Evolutionary conservation across 257 asterid genomes (phyloP).

Genomic region (Hygrophila difformis): DNA sequence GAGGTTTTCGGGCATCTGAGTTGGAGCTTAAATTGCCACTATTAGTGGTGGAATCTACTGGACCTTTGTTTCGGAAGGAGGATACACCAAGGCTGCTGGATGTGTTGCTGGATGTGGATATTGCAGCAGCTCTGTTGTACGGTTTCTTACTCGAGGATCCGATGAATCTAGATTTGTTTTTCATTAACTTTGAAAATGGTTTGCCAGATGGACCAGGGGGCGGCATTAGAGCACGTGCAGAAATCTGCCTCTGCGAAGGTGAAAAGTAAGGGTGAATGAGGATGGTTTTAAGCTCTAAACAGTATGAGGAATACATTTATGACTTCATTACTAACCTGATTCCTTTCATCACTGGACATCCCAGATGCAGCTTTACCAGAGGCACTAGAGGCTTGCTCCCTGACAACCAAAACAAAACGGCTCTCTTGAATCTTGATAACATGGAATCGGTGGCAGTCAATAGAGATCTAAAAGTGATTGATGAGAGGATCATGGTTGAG

Average conservation of each 20-base stretch:
- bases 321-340: slow-evolving; percentile 44
- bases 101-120: slow-evolving; percentile 69
- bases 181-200: slow-evolving; percentile 27
- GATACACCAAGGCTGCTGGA: slow-evolving; percentile 47
- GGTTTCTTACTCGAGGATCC: slow-evolving; percentile 45
- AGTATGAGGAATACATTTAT: neutral
- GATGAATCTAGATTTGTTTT: slow-evolving; percentile 39
- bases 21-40: slow-evolving; percentile 47
- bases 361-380: slow-evolving; percentile 89
- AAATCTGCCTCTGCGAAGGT: slow-evolving; percentile 50
- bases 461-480: neutral
- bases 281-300: neutral
- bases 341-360: slow-evolving; percentile 84
- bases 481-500: too few species aligned
- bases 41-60: slow-evolving; percentile 49
- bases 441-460: neutral
- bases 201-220: slow-evolving; percentile 82
- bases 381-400: slow-evolving; percentile 92
- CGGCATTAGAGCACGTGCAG: slow-evolving; percentile 92
- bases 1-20: slow-evolving; percentile 68
- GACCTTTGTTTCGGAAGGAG: slow-evolving; percentile 37
- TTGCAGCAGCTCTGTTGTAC: slow-evolving; percentile 35
- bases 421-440: slow-evolving; percentile 1
- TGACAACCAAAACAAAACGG: slow-evolving; percentile 21
- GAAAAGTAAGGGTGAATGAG: neutral